Base-by-base conservation (phyloP, 495 filamentous ascomycete species). In the Xylaria grammica region DNA sequence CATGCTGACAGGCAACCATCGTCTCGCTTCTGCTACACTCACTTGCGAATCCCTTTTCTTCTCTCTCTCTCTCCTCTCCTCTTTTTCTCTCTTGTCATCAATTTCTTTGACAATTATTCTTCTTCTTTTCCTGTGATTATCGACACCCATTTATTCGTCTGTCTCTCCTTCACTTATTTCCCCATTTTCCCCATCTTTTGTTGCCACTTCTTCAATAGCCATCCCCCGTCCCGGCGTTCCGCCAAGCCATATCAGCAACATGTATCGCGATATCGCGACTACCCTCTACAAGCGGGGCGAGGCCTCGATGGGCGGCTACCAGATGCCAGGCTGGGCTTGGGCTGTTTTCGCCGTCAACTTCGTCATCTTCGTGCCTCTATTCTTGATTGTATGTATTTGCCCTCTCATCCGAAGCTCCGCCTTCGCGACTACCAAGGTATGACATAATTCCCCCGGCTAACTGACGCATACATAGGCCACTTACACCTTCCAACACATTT, bases 401-500 rank as follows among this genome's bases (percentile, higher is more conserved):
- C 32, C 24, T 15, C 8, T 34, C 50, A 10, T 50, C 34, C 7
- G 4, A 30, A 17, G 40, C 17, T 42, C 40, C 7, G 17, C 13
- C 8, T 42, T 42, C 24, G 7, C n/a, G 20, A 20, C 49, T 42
- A 17, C 26, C 46, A 19, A 49, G 46, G 26, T 32, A 36, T 15
- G 10, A 26, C 20, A 20, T 53, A 20, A 20, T 22, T 7, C 17
- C 36, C 0, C 22, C 54, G 1, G 54, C 73, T 74, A 65, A 73
- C 42, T 22, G 27, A 19, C 11, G 27, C 50, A 48, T n/a, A n/a
- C 40, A 50, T 36, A 82, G 78, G 52, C 77, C 55, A 60, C 64
- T 44, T 83, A 83, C 67, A 78, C 77, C 19, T 68, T 82, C 34
- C 65, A 69, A 27, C 48, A 66, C 54, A 32, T 83, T 50, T 78